A percentile compares a stretch with the other conserved stretches of the same genome.
Conservation (phyloP, 2,329 filamentous ascomycete genomes). For the Colletotrichum trifolii region DNA sequence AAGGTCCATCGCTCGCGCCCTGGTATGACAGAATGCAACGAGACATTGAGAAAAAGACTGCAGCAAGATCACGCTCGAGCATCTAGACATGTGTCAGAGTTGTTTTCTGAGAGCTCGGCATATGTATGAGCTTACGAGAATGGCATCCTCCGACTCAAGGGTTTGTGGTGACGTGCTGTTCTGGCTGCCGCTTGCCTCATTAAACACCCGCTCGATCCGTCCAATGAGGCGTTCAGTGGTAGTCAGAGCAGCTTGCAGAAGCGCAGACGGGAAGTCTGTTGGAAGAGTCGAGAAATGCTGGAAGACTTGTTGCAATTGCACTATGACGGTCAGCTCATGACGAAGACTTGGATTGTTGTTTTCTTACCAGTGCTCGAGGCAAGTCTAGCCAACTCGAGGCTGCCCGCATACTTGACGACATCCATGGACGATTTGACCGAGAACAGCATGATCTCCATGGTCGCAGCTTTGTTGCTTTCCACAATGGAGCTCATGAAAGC, state of each 20-base stretch:
- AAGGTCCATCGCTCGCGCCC: conserved; percentile 23
- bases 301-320: conserved; percentile 64
- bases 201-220: conserved; percentile 53
- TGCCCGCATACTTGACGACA: conserved; percentile 58
- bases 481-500: conserved; percentile 62
- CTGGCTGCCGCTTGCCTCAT: conserved; percentile 52
- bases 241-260: conserved; percentile 57
- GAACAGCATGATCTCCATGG: conserved; percentile 63
- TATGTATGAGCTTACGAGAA: conserved; percentile 46
- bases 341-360: conserved; percentile 11
- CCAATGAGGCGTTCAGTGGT: conserved; percentile 60
- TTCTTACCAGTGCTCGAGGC: conserved; percentile 58
- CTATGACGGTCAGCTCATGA: conserved; percentile 39
- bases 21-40: conserved; percentile 49
- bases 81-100: conserved; percentile 43
- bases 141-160: conserved; percentile 59
- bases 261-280: conserved; percentile 59
- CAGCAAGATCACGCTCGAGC: conserved; percentile 61
- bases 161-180: conserved; percentile 53
- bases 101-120: not conserved
- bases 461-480: conserved; percentile 61
- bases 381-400: conserved; percentile 59
- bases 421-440: conserved; percentile 62
- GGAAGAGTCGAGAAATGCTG: conserved; percentile 56
- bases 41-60: conserved; percentile 60